Percentiles rank a stretch among this genome's conserved stretches.
These are phyloP conservation scores for Fusarium burgessii DNA, from an alignment of 2,329 filamentous ascomycete genomes.

Conservation along the genomic window DNA sequence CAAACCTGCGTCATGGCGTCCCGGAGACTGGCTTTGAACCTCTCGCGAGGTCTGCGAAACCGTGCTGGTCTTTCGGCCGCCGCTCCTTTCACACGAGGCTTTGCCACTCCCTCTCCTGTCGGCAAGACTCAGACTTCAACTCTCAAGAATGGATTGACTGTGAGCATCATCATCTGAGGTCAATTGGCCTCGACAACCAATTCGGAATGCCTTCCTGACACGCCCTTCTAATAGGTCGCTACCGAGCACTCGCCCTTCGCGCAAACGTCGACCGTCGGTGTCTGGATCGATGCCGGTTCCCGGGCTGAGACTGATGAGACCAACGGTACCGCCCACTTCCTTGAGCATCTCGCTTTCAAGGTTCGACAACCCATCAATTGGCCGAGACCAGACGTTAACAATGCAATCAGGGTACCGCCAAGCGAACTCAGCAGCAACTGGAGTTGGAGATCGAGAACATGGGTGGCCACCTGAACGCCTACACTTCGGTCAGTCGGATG, in stretches of 20 bases:
- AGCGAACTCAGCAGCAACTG: conserved; percentile 94
- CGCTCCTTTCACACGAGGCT: conserved; percentile 82
- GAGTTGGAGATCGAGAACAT: conserved; percentile 99
- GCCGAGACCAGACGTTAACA: conserved; percentile 33
- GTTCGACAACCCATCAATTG: conserved; percentile 62
- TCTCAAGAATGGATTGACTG: conserved; percentile 96
- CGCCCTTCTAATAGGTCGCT: conserved; percentile 75
- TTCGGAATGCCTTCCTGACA: conserved; percentile 44
- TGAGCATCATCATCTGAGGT: conserved; percentile 59
- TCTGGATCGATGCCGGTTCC: conserved; percentile 99
- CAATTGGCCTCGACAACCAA: conserved; percentile 54
- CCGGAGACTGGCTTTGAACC: conserved; percentile 94
- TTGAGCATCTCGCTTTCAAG: conserved; percentile 99
- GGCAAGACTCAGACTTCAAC: conserved; percentile 96
- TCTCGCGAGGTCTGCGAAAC: conserved; percentile 89
- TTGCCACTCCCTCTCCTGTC: conserved; percentile 85
- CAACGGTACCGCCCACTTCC: conserved; percentile 99
- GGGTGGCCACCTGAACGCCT: conserved; percentile 98
- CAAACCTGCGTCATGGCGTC: conserved; percentile 84
- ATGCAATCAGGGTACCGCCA: conserved; percentile 81
- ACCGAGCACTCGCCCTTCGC: conserved; percentile 98
- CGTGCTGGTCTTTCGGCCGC: conserved; percentile 85
- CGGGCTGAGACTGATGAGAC: conserved; percentile 98
- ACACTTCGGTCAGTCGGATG: conserved; percentile 86
- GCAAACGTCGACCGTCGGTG: conserved; percentile 97